Evolutionary conservation across 2,329 filamentous ascomycete species (phyloP).

Genomic region (Chaetomiaceae sp.): DNA sequence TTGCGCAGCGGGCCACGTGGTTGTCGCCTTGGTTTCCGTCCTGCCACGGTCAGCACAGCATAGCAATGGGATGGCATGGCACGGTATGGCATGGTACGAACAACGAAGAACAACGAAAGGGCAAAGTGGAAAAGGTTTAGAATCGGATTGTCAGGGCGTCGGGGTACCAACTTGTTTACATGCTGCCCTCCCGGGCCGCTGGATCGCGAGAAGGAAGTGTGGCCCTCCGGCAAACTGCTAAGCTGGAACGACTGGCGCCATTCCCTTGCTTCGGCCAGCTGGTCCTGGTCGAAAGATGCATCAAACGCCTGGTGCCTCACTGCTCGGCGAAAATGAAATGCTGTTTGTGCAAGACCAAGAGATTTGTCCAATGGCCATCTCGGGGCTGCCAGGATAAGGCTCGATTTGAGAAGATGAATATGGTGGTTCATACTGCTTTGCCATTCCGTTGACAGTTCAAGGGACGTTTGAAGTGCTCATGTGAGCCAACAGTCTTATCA

Average conservation of each 20-base stretch:
- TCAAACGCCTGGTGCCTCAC: slow-evolving; percentile 32
- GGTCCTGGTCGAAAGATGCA: slow-evolving; percentile 44
- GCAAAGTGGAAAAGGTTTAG: neutral
- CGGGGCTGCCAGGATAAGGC: neutral
- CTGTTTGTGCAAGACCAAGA: neutral
- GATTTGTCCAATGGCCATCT: neutral
- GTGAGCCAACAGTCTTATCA: no score
- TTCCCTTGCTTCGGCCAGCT: slow-evolving; percentile 46
- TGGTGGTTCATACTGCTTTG: neutral
- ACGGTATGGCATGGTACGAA: no score
- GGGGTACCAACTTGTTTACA: slow-evolving; percentile 52
- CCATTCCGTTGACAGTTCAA: no score
- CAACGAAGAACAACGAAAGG: slow-evolving; percentile 2
- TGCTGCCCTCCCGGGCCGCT: slow-evolving; percentile 59
- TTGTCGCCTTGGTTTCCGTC: slow-evolving; percentile 56
- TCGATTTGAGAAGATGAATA: neutral
- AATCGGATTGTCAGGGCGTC: no score
- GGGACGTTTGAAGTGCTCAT: no score
- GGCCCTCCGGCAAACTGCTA: slow-evolving; percentile 44
- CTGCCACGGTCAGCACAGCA: slow-evolving; percentile 32
- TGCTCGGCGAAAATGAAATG: slow-evolving; percentile 13
- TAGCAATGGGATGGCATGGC: no score
- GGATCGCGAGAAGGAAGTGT: slow-evolving; percentile 52
- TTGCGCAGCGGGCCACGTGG: slow-evolving; percentile 46
- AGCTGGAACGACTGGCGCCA: slow-evolving; percentile 46